These are phyloP conservation scores for Malus asiatica DNA, from an alignment of 306 rosid species.

Conservation along the genomic window DNA sequence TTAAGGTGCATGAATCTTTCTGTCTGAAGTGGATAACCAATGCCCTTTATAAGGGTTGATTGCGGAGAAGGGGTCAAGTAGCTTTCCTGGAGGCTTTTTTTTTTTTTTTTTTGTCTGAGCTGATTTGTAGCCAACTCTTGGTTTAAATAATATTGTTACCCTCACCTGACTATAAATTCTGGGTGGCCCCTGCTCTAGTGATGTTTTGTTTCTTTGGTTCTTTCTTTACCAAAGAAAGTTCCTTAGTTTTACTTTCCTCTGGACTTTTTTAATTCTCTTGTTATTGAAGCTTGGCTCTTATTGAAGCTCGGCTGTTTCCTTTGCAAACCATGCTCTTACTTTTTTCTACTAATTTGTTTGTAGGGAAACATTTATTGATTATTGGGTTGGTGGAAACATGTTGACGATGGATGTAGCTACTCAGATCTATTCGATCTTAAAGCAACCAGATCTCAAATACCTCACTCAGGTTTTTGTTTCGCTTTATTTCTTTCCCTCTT, in stretches of 20 bases:
- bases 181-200: neutral
- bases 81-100: neutral
- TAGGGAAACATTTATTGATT: slow-evolving; percentile 76
- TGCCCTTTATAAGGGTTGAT: neutral
- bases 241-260: neutral
- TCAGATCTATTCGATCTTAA: slow-evolving; percentile 72
- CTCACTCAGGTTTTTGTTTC: slow-evolving; percentile 65
- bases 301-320: slow-evolving; percentile 1
- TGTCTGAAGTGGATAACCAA: neutral
- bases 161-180: neutral
- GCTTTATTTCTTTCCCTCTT: slow-evolving; percentile 8
- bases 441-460: slow-evolving; percentile 76
- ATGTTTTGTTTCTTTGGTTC: neutral
- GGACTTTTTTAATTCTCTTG: neutral
- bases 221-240: neutral
- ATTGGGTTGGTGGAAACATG: slow-evolving; percentile 85
- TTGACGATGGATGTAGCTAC: slow-evolving; percentile 78
- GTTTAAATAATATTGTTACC: neutral
- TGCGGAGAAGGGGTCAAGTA: neutral
- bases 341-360: slow-evolving; percentile 14
- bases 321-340: slow-evolving; percentile 2
- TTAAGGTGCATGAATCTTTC: neutral
- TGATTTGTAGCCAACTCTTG: neutral
- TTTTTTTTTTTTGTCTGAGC: neutral
- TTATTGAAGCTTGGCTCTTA: slow-evolving; percentile 5